A percentile compares a stretch with the other conserved stretches of the same genome.
Conservation (phyloP, 345 rosid species). For the Salix viminalis region DNA sequence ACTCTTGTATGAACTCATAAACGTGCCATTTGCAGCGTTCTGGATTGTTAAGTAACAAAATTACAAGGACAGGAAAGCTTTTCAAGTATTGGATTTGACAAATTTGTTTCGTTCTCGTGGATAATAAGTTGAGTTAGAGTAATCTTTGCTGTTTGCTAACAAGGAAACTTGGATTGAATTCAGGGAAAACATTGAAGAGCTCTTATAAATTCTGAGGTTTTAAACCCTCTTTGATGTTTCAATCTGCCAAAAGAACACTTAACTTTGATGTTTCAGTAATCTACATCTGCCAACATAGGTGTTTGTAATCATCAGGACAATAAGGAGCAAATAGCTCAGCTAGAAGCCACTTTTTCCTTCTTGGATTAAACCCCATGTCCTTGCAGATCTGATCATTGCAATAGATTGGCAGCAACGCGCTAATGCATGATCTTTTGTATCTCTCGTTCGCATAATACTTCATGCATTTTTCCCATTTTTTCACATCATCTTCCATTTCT, state of each 20-base stretch:
- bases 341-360: constrained; percentile 25
- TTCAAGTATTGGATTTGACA: background rate
- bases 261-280: background rate
- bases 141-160: background rate
- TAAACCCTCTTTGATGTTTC: background rate
- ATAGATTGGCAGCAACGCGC: constrained; percentile 27
- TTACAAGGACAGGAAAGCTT: background rate
- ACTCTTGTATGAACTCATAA: background rate
- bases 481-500: constrained; percentile 30
- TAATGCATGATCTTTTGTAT: constrained; percentile 18
- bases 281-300: background rate
- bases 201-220: background rate
- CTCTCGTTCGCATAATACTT: constrained; percentile 5
- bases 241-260: background rate
- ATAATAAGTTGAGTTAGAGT: background rate
- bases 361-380: constrained; percentile 34
- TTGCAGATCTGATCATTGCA: constrained; percentile 30
- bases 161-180: background rate
- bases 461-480: constrained; percentile 23
- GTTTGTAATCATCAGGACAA: constrained; percentile 23
- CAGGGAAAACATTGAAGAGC: background rate
- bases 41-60: background rate
- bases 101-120: background rate
- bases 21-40: background rate
- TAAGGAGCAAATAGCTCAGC: constrained; percentile 27